phyloP scores from a whole-genome alignment of 371 early-diverging fungal genomes.

The Mucor mucedo region DNA sequence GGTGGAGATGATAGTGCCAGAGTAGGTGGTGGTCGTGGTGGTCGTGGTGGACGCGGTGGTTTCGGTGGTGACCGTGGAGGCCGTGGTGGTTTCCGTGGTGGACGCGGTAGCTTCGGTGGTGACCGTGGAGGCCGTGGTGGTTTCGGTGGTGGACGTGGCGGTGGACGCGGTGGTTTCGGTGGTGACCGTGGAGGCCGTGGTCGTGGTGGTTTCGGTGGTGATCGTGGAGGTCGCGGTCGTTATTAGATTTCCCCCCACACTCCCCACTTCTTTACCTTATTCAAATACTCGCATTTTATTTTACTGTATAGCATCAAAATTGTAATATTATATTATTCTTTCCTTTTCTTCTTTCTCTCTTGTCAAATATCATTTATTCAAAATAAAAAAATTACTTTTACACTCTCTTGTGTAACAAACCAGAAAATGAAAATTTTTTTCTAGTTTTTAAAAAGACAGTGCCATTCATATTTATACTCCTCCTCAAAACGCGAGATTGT shows the following conservation, averaged over 20 bases:
- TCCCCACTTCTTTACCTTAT: neutral
- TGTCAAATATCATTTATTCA: constrained; percentile 4
- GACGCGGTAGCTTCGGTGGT: constrained; percentile 44
- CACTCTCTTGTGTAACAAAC: neutral
- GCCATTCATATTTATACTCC: no score
- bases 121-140: constrained; percentile 45
- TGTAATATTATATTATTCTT: constrained; percentile 5
- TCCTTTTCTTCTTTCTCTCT: neutral
- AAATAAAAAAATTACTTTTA: neutral
- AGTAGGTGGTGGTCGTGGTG: constrained; percentile 55
- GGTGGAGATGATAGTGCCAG: constrained; percentile 46
- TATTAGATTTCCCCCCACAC: neutral
- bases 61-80: constrained; percentile 36
- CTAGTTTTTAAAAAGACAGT: no score
- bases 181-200: constrained; percentile 28
- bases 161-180: constrained; percentile 44
- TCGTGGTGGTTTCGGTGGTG: constrained; percentile 29
- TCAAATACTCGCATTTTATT: neutral
- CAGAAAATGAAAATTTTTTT: neutral
- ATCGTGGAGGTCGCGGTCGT: constrained; percentile 33
- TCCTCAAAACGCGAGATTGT: no score
- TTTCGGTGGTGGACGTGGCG: constrained; percentile 30
- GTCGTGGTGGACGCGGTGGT: constrained; percentile 54
- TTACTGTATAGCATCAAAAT: constrained; percentile 10
- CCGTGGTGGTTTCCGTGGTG: constrained; percentile 33